Base-by-base conservation (phyloP, 352 stramenopile genomes). In the Phytophthora hibernalis region DNA sequence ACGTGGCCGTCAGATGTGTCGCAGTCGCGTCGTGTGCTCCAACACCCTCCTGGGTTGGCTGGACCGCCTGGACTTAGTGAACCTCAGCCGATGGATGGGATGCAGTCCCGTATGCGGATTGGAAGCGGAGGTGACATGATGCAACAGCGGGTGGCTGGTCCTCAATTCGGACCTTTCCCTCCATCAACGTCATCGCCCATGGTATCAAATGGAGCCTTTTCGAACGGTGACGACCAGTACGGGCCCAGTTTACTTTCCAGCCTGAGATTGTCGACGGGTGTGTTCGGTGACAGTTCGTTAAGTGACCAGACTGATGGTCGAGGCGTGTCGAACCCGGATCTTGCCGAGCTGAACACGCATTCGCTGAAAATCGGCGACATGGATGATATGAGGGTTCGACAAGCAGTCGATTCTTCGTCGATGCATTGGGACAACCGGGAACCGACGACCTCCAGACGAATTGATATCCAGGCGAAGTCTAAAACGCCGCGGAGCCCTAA, bases 291-390 rank as follows among this genome's bases (percentile, higher is more conserved):
- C 20, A 50, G 51, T 10, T 56, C 52, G 10, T 65, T 63, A 18
- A 48, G 53, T 5, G 59, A 54, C 2, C 54, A 20, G n/a, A 35
- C 2, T 0, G 58, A 56, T 30, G n/a, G 9, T n/a, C 65, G 48
- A 31, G 33, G 33, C 5, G 76, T 75, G 59, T 80, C 68, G 5
- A 90, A 90, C 45, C 71, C 65, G 2, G 74, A 83, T 21, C 62
- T 92, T 16, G 79, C 83, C 0, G 83, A 92, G 59, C 62, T 93
- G 13, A 95, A 93, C 40, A 81, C 85, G 11, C 79, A 83, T 28
- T 95, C 85, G 5, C 58, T 90, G 28, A 80, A 71, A 54, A 71
- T 93, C 31, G 61, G 79, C 35, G 72, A 85, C 28, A 57, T 79
- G 50, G 53, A 56, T 10, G 13, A n/a, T 8, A 61, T 53, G 51